A percentile compares a stretch with the other conserved stretches of the same genome.
phyloP scores from a whole-genome alignment of 495 filamentous ascomycete species.

The Tuber aestivum region DNA sequence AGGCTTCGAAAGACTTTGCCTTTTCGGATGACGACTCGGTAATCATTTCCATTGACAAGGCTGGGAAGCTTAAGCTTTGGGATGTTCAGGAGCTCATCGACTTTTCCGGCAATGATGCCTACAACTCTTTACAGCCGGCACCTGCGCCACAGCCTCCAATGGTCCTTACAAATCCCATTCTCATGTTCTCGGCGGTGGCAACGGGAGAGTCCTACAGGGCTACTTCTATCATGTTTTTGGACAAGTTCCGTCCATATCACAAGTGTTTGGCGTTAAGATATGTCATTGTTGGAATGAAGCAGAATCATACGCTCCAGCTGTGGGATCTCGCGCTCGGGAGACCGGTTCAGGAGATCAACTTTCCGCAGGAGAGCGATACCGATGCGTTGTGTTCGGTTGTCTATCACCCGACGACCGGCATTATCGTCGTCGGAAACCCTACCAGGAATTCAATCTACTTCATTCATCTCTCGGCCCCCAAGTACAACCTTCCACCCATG shows the following conservation, averaged over 20 bases:
- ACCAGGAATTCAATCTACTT: constrained; percentile 97
- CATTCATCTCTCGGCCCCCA: constrained; percentile 85
- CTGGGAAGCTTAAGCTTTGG: constrained; percentile 92
- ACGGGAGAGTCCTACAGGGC: constrained; percentile 53
- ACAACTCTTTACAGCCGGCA: constrained; percentile 23
- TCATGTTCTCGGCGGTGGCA: constrained; percentile 41
- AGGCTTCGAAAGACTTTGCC: constrained; percentile 95
- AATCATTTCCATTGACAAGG: constrained; percentile 93
- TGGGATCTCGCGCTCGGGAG: constrained; percentile 96
- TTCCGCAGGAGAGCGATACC: constrained; percentile 92
- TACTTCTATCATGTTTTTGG: constrained; percentile 88
- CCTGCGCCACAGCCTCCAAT: constrained; percentile 37
- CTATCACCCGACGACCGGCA: constrained; percentile 82
- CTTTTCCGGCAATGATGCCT: constrained; percentile 51
- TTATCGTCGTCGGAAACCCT: constrained; percentile 91
- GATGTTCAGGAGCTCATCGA: constrained; percentile 74
- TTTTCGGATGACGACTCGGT: constrained; percentile 94
- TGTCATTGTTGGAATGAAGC: constrained; percentile 94
- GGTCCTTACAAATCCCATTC: constrained; percentile 30
- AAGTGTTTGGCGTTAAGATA: constrained; percentile 83
- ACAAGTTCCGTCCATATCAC: constrained; percentile 85
- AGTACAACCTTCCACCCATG: constrained; percentile 71
- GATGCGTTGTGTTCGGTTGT: constrained; percentile 94
- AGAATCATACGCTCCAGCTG: constrained; percentile 96
- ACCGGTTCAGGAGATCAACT: constrained; percentile 91